Evolutionary conservation across 495 filamentous ascomycete species (phyloP).

Genomic region (Penicillium subrubescens): DNA sequence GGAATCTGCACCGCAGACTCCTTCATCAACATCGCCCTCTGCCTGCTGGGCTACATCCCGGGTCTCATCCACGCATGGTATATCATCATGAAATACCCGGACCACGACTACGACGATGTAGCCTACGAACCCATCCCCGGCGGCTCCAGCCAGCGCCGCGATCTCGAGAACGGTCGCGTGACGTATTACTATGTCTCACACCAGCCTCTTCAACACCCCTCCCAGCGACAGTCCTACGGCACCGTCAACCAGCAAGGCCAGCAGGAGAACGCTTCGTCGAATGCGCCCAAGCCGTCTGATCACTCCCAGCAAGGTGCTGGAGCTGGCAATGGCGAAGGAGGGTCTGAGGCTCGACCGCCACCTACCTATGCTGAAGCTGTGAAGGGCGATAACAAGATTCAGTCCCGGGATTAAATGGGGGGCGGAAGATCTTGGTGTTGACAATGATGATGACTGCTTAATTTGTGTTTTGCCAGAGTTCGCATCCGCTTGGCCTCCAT

Average conservation of each 20-base stretch:
- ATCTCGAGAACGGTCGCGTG: conserved; percentile 54
- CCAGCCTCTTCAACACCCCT: conserved; percentile 42
- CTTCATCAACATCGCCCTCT: conserved; percentile 93
- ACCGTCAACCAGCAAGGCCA: conserved; percentile 34
- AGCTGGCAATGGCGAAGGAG: conserved; percentile 37
- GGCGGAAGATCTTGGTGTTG: neutral
- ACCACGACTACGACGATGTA: conserved; percentile 57
- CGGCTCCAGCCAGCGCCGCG: conserved; percentile 49
- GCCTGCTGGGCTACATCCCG: conserved; percentile 84
- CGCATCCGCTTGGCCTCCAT: neutral
- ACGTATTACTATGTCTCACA: conserved; percentile 71
- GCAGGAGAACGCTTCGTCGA: conserved; percentile 26
- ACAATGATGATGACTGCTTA: neutral
- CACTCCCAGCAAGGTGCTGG: conserved; percentile 31
- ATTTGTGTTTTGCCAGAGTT: neutral
- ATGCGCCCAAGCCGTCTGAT: conserved; percentile 22
- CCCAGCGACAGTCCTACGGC: conserved; percentile 44
- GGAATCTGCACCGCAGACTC: conserved; percentile 93
- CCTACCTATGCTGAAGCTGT: conserved; percentile 87
- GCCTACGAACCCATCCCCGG: conserved; percentile 62
- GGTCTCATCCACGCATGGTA: conserved; percentile 97
- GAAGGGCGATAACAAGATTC: conserved; percentile 85
- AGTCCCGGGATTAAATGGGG: conserved; percentile 61
- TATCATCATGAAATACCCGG: conserved; percentile 91
- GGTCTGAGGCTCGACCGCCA: conserved; percentile 44